Evolutionary conservation across 2,329 filamentous ascomycete genomes (phyloP), one percentile per base, ranked within the genome.

Genomic region (Penicillium sp.): DNA sequence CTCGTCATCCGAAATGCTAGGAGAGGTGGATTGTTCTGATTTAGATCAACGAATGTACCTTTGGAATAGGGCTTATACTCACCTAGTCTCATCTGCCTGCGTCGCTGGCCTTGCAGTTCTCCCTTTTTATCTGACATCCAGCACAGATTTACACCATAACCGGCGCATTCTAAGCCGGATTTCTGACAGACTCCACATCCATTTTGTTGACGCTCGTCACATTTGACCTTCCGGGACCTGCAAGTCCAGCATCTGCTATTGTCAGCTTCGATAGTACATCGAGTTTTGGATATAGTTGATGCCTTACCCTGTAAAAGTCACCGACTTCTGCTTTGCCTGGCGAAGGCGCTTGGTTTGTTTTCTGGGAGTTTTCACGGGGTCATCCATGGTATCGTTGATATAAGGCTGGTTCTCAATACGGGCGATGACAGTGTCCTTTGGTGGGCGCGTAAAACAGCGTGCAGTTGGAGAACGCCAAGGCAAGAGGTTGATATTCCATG

Each of bases 241-340:
- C 56, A 59, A 7, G 56, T 59, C 56, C 56, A 59, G n/a, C 56
- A 59, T 8, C 56, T 59, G 27, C 16, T 32, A 4, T 7, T 23
- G 32, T 47, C 21, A 47, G 45, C 23, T 25, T 12, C 10, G 8
- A 44, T 2, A 3, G 6, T 44, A 5, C 13, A 5, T 44, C 3
- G 3, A 16, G 13, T 6, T 1, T 46, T 25, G 1, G 10, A 37
- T 37, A 16, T 37, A 18, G 6, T n/a, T 18, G n/a, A 5, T 25
- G 16, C 3, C 4, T 37, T 47, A 47, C 45, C 45, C 45, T n/a
- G 51, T 53, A 32, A 48, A 50, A 3, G 45, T 48, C 13, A 46
- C 41, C 23, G 42, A 45, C 16, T 52, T 47, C 35, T 27, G 44
- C 31, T 48, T 52, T 21, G 41, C n/a, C n/a, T 18, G 41, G 10